Conservation (phyloP, 2,329 filamentous ascomycete species). For the Venturia nashicola region DNA sequence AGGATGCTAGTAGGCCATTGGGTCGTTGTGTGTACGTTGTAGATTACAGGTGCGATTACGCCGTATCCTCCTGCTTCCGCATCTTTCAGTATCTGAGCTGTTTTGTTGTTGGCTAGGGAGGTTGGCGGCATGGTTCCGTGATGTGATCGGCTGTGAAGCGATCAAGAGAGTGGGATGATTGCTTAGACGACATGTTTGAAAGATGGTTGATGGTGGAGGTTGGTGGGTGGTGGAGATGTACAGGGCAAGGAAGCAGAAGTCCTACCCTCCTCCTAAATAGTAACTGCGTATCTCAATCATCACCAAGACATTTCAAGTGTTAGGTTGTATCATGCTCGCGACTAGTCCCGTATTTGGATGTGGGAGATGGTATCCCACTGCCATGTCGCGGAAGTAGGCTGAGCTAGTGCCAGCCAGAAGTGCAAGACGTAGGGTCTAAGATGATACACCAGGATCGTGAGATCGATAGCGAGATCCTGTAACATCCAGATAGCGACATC, state of each 20-base stretch:
- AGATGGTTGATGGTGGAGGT: background rate
- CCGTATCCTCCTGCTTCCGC: conserved; percentile 45
- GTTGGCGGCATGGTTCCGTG: background rate
- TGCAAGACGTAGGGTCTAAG: too few species aligned
- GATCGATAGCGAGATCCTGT: too few species aligned
- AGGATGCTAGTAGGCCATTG: background rate
- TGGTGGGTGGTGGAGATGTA: background rate
- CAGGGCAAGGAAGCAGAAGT: background rate
- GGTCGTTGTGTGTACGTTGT: background rate
- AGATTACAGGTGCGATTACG: conserved; percentile 37
- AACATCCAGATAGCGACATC: too few species aligned
- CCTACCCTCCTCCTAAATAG: too few species aligned
- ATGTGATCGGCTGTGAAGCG: background rate
- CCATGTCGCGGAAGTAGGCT: too few species aligned
- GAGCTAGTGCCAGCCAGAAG: too few species aligned
- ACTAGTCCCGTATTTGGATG: too few species aligned
- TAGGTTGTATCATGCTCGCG: too few species aligned
- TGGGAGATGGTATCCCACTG: too few species aligned
- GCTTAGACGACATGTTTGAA: background rate
- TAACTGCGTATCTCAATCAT: too few species aligned
- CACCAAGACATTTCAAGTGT: too few species aligned
- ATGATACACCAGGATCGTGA: too few species aligned
- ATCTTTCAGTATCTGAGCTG: conserved; percentile 39
- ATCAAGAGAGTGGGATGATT: background rate
- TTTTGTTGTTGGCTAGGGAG: conserved; percentile 16